Evolutionary conservation across 2,329 filamentous ascomycete genomes (phyloP).

Genomic region (Rutstroemia sp.): DNA sequence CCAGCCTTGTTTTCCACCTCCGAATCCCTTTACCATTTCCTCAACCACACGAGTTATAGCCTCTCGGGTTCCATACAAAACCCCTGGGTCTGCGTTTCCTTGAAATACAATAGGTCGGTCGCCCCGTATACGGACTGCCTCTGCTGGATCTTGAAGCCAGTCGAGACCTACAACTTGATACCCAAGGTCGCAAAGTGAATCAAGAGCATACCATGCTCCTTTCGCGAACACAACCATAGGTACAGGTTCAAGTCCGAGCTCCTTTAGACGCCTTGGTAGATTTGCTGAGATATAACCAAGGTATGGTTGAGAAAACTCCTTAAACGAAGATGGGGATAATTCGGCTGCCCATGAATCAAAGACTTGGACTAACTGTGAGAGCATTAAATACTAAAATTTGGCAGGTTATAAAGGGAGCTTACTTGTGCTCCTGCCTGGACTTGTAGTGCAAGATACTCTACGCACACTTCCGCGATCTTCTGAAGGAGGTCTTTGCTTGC

Average conservation of each 20-base stretch:
- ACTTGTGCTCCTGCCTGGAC: slow-evolving; percentile 89
- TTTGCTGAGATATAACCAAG: slow-evolving; percentile 75
- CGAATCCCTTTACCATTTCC: slow-evolving; percentile 82
- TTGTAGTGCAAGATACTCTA: slow-evolving; percentile 88
- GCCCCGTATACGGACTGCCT: slow-evolving; percentile 73
- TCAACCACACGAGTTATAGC: slow-evolving; percentile 78
- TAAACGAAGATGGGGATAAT: slow-evolving; percentile 76
- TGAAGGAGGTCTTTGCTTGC: slow-evolving; percentile 75
- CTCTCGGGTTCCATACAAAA: slow-evolving; percentile 77
- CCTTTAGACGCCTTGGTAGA: slow-evolving; percentile 65
- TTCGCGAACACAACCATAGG: slow-evolving; percentile 99
- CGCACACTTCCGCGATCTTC: slow-evolving; percentile 90
- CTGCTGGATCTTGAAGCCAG: slow-evolving; percentile 84
- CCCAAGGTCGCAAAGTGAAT: slow-evolving; percentile 77
- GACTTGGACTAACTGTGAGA: slow-evolving; percentile 70
- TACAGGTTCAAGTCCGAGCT: slow-evolving; percentile 69
- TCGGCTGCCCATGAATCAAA: slow-evolving; percentile 99
- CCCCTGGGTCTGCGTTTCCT: slow-evolving; percentile 91
- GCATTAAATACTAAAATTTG: neutral
- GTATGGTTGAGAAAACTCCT: slow-evolving; percentile 79
- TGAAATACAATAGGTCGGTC: slow-evolving; percentile 72
- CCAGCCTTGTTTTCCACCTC: slow-evolving; percentile 77
- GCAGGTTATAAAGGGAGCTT: slow-evolving; percentile 19
- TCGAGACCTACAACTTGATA: slow-evolving; percentile 94
- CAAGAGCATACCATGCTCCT: slow-evolving; percentile 91